These are phyloP conservation scores for Lablab purpureus DNA, from an alignment of 306 rosid genomes.

Conservation along the genomic window DNA sequence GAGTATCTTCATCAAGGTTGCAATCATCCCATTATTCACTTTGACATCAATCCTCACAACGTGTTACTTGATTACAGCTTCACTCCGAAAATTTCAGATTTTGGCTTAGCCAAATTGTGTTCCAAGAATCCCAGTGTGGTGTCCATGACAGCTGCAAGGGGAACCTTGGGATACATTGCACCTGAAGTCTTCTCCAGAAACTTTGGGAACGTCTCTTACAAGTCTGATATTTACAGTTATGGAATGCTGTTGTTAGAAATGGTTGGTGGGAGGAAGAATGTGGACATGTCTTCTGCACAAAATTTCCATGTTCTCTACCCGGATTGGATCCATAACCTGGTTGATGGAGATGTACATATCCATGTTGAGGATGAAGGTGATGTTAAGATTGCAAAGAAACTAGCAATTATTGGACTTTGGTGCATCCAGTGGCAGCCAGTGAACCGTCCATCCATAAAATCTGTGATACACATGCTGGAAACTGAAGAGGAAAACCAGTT, in stretches of 20 bases:
- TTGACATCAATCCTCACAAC: not conserved
- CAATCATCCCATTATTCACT: not conserved
- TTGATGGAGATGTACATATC: not conserved
- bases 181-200: slow-evolving; percentile 6
- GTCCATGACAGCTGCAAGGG: not conserved
- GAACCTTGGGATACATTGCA: slow-evolving; percentile 14
- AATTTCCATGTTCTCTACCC: not conserved
- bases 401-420: slow-evolving; percentile 8
- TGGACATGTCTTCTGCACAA: not conserved
- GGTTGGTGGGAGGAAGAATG: slow-evolving; percentile 1
- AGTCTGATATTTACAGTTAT: not conserved
- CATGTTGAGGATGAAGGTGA: not conserved
- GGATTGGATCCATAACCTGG: slow-evolving; percentile 1
- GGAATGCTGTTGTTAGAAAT: not conserved
- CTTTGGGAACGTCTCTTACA: not conserved
- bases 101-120: slow-evolving; percentile 7
- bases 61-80: not conserved
- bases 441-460: not conserved
- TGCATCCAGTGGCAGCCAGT: not conserved
- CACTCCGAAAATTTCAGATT: not conserved
- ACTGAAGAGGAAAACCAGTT: not conserved
- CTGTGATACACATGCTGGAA: not conserved
- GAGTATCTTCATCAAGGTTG: slow-evolving; percentile 17
- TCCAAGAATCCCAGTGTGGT: slow-evolving; percentile 3
- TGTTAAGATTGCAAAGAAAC: slow-evolving; percentile 2